A percentile compares a stretch with the other conserved stretches of the same genome.
Evolutionary conservation across 305 asterid genomes (phyloP).

Genomic region (Stenogyne calaminthoides): DNA sequence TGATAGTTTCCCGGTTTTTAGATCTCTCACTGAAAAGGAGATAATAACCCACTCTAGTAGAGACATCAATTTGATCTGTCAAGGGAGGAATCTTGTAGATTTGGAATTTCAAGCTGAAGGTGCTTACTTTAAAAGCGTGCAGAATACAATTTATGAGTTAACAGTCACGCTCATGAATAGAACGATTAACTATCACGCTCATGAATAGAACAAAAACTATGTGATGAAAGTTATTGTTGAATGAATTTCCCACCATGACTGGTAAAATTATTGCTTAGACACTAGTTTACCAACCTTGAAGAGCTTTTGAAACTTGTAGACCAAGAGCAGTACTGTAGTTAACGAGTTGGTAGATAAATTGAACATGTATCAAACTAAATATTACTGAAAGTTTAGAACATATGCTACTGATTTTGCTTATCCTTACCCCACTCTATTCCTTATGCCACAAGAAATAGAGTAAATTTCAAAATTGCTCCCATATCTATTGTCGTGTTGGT

Average conservation of each 20-base stretch:
- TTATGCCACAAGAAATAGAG: background rate
- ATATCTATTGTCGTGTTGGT: too few species aligned
- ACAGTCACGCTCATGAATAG: background rate
- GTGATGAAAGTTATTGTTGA: background rate
- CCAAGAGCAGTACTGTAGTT: background rate
- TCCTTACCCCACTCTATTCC: background rate
- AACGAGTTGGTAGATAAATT: background rate
- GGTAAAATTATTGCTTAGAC: background rate
- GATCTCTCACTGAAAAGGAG: background rate
- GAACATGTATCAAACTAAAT: background rate
- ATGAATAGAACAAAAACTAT: background rate
- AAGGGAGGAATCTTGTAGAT: background rate
- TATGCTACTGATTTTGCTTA: constrained; percentile 2
- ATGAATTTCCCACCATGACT: constrained; percentile 11
- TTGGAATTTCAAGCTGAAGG: constrained; percentile 3
- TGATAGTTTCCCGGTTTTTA: constrained; percentile 7
- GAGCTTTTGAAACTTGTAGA: constrained; percentile 15
- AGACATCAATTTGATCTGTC: background rate
- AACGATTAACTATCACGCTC: background rate
- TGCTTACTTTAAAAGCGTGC: background rate
- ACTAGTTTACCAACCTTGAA: constrained; percentile 6
- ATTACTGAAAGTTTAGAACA: background rate
- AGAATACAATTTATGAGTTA: background rate
- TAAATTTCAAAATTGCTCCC: too few species aligned
- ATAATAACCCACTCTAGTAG: constrained; percentile 2